Evolutionary conservation across 805 yeast genomes (phyloP).

Genomic region (Saccharomycopsis sp.): DNA sequence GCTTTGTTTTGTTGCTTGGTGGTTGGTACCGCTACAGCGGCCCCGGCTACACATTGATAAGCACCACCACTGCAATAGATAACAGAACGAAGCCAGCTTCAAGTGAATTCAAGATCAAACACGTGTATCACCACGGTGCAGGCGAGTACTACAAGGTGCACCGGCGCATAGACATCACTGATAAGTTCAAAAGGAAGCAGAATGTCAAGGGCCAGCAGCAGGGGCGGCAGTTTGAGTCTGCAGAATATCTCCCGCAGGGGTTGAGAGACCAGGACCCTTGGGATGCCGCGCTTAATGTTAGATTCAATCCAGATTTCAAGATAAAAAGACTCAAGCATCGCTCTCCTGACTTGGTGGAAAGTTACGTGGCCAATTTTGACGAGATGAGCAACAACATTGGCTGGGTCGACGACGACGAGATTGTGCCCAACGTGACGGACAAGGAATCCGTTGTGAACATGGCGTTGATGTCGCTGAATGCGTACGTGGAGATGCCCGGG

Average conservation of each 20-base stretch:
- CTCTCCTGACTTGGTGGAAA: constrained; percentile 57
- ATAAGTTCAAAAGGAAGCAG: constrained; percentile 27
- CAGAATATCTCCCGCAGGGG: constrained; percentile 22
- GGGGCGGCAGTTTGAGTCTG: constrained; percentile 3
- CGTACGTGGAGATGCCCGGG: constrained; percentile 70
- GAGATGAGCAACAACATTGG: constrained; percentile 38
- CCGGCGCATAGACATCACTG: constrained; percentile 43
- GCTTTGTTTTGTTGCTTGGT: no score
- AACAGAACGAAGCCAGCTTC: no score
- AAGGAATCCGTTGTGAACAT: constrained; percentile 61
- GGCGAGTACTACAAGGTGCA: constrained; percentile 36
- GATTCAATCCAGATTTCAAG: constrained; percentile 14
- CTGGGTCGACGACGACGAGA: constrained; percentile 49
- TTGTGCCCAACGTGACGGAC: constrained; percentile 73
- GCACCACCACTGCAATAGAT: no score
- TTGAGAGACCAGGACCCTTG: constrained; percentile 36
- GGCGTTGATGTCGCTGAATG: constrained; percentile 84
- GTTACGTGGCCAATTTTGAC: constrained; percentile 52
- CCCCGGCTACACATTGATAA: background rate
- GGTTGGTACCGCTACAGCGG: background rate
- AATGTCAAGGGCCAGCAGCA: constrained; percentile 14
- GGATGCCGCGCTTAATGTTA: constrained; percentile 23
- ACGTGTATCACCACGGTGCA: constrained; percentile 54
- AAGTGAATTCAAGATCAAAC: constrained; percentile 38
- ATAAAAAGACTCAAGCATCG: constrained; percentile 36